Evolutionary conservation across 345 rosid species (phyloP).

Genomic region (Trapa incisa): DNA sequence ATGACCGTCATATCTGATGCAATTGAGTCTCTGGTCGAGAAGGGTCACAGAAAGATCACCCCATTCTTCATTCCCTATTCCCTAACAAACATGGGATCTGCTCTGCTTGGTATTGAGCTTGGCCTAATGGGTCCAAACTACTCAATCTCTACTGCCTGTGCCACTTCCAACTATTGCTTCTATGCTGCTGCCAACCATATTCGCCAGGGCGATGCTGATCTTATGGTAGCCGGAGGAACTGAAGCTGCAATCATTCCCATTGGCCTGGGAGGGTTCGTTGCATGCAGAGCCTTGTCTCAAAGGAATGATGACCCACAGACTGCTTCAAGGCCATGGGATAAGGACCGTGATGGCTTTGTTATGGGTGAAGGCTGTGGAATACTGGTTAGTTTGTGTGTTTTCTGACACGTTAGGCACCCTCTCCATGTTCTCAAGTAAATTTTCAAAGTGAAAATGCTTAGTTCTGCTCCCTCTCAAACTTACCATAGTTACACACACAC

Average conservation of each 20-base stretch:
- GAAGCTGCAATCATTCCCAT: slow-evolving; percentile 97
- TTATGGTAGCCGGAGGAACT: slow-evolving; percentile 98
- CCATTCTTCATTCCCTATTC: slow-evolving; percentile 92
- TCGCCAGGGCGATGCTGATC: slow-evolving; percentile 96
- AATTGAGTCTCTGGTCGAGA: slow-evolving; percentile 71
- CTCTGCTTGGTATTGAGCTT: slow-evolving; percentile 80
- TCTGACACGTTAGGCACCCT: background rate
- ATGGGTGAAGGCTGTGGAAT: slow-evolving; percentile 99
- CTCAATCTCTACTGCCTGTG: slow-evolving; percentile 96
- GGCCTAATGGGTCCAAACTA: slow-evolving; percentile 99
- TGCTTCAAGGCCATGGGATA: slow-evolving; percentile 99
- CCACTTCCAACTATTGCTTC: slow-evolving; percentile 94
- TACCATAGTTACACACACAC: no score
- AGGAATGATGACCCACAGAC: slow-evolving; percentile 96
- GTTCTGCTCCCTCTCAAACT: no score
- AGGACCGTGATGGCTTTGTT: slow-evolving; percentile 84
- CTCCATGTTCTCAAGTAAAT: background rate
- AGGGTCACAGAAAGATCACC: slow-evolving; percentile 71
- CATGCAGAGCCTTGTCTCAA: slow-evolving; percentile 94
- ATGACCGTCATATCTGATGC: slow-evolving; percentile 81
- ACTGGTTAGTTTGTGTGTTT: slow-evolving; percentile 48
- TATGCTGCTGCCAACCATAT: slow-evolving; percentile 98
- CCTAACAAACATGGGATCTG: slow-evolving; percentile 93
- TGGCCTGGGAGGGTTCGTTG: slow-evolving; percentile 95
- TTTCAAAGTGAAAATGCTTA: no score